Conservation (phyloP, 2,329 filamentous ascomycete genomes). For the Diplocarpon rosae region DNA sequence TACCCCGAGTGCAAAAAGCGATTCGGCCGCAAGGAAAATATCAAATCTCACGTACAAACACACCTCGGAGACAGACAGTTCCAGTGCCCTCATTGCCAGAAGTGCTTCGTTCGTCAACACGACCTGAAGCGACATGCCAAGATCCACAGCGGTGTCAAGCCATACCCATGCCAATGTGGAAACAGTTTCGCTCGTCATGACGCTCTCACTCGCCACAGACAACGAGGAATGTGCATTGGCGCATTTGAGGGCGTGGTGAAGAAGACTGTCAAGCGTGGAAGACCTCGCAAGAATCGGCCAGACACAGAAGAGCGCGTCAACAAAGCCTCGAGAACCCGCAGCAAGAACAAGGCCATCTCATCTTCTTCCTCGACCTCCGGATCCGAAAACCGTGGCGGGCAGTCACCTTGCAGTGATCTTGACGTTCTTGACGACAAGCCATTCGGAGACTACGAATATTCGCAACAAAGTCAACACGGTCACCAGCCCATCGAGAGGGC, state of each 20-base stretch:
- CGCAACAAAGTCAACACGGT: conserved; percentile 5
- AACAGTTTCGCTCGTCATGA: conserved; percentile 94
- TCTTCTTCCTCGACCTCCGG: conserved; percentile 41
- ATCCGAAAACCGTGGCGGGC: conserved; percentile 44
- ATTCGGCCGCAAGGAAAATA: conserved; percentile 97
- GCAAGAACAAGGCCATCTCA: conserved; percentile 36
- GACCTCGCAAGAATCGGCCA: conserved; percentile 50
- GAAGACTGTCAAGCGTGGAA: conserved; percentile 55
- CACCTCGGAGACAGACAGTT: conserved; percentile 95
- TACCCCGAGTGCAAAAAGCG: conserved; percentile 72
- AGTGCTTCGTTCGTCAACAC: conserved; percentile 94
- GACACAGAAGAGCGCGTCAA: conserved; percentile 40
- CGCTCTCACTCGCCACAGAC: conserved; percentile 84
- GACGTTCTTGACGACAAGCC: conserved; percentile 29
- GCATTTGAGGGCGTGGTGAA: conserved; percentile 74
- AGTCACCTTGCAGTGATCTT: conserved; percentile 42
- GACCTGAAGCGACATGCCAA: conserved; percentile 96
- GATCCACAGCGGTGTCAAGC: conserved; percentile 93
- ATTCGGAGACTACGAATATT: conserved; percentile 30
- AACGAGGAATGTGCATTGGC: conserved; percentile 92
- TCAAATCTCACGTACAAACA: conserved; percentile 96
- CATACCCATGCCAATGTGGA: conserved; percentile 87
- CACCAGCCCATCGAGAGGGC: conserved; percentile 27
- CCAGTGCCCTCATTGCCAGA: conserved; percentile 83
- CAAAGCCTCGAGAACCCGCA: conserved; percentile 44